Base-by-base conservation (phyloP, 2,329 filamentous ascomycete species). In the Didymella glomerata region DNA sequence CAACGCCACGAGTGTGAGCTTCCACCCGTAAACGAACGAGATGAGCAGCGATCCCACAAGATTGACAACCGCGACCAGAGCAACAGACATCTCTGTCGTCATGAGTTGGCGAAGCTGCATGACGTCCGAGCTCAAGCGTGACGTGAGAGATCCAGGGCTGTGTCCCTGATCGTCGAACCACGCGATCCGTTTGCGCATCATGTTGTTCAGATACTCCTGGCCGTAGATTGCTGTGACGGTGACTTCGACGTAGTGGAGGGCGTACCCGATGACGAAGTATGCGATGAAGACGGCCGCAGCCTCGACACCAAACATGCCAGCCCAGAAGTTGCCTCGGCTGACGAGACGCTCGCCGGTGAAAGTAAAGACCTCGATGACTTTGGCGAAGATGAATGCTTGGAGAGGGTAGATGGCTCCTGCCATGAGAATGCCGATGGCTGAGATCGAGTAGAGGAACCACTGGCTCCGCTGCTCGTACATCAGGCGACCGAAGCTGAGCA, bases 1-100 rank as follows among this genome's bases (percentile, higher is more conserved):
- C 9, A 87, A 78, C 0, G 85, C 83, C 0, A 93, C 87, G 0
- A 92, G 77, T 0, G 88, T 86, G 9, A 94, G 81, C 72, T 92
- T 93, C 91, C 91, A 93, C 1, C 89, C 88, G 71, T 89, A 92
- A 4, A 83, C 80, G 67, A 91, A 92, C 1, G 88, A 83, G 50
- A 93, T 89, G 42, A 83, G 79, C 14, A 91, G 76, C 8, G 85
- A 86, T 0, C 89, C 90, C 9, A 86, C 67, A 3, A 93, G 76
- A 48, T 85, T 89, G 70, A 91, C 88, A 22, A 89, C 70, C 9
- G 88, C 86, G 20, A 88, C 85, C 63, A 90, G 82, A 2, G 86
- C 80, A 47, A 83, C 57, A 3, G 67, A 83, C 82, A 89, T 85
- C 68, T 89, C 88, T 45, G 84, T 78, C 5, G 86, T 85, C 67